Conservation (phyloP, 441 rosid species). For the Euphorbia celastroides region DNA sequence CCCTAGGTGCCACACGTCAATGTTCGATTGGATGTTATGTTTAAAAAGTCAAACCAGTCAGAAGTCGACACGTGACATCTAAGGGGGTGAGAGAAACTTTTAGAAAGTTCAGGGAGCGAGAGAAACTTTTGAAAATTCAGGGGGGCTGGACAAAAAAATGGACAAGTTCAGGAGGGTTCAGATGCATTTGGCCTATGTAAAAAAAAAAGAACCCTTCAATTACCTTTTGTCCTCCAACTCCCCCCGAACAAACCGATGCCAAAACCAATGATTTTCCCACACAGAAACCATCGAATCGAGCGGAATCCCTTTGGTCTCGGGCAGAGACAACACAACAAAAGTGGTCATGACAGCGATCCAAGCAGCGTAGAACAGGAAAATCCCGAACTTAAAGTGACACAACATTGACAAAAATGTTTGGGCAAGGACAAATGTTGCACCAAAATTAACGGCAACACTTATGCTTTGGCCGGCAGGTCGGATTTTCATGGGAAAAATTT, state of each 20-base stretch:
- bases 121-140: no score
- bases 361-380: constrained; percentile 67
- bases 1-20: no score
- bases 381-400: constrained; percentile 65
- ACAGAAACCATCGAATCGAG: constrained; percentile 60
- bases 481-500: constrained; percentile 73
- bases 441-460: constrained; percentile 61
- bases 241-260: constrained; percentile 44
- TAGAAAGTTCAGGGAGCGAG: no score
- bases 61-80: no score
- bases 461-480: constrained; percentile 77
- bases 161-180: no score
- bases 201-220: background rate
- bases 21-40: no score
- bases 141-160: no score
- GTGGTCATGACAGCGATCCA: constrained; percentile 69
- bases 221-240: background rate
- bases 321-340: constrained; percentile 55
- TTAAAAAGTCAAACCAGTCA: no score
- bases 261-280: constrained; percentile 79
- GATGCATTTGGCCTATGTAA: no score
- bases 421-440: constrained; percentile 53
- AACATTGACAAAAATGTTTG: constrained; percentile 70
- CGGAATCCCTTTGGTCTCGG: constrained; percentile 75
- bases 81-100: no score